Evolutionary conservation across 1,284 basidiomycete genomes (phyloP).

Genomic region (Uromyces viciae-fabae): DNA sequence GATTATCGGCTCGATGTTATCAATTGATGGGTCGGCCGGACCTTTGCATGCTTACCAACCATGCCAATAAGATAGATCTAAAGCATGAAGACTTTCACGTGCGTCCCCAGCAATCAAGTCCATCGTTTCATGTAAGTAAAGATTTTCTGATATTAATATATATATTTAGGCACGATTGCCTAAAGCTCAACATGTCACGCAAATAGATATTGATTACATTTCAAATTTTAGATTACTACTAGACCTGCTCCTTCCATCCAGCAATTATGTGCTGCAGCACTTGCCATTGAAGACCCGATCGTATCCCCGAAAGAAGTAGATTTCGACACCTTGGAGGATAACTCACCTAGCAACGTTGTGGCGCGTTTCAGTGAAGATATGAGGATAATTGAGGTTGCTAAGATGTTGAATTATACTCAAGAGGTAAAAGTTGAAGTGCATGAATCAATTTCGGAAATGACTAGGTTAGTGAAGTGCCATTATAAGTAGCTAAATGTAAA

Average conservation of each 20-base stretch:
- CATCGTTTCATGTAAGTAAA: constrained; percentile 22
- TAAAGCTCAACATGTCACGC: no score
- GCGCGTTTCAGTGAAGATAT: constrained; percentile 44
- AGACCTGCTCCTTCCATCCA: constrained; percentile 15
- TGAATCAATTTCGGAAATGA: constrained; percentile 31
- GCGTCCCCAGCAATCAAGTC: neutral
- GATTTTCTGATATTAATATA: neutral
- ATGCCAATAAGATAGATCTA: neutral
- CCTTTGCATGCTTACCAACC: constrained; percentile 29
- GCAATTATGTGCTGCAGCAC: constrained; percentile 25
- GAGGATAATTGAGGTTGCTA: constrained; percentile 43
- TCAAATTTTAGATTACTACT: constrained; percentile 28
- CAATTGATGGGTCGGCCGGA: constrained; percentile 41
- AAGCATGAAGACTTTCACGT: neutral
- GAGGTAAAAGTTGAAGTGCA: constrained; percentile 38
- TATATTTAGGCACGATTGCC: neutral
- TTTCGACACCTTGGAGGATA: constrained; percentile 21
- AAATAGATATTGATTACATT: no score
- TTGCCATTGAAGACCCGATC: constrained; percentile 25
- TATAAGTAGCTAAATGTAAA: neutral
- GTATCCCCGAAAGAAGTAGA: constrained; percentile 30
- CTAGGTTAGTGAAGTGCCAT: constrained; percentile 9
- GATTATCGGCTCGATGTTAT: constrained; percentile 31
- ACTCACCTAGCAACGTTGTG: constrained; percentile 15
- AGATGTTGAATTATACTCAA: constrained; percentile 43